phyloP scores from a whole-genome alignment of 345 rosid genomes.

The Arabidopsis suecica region DNA sequence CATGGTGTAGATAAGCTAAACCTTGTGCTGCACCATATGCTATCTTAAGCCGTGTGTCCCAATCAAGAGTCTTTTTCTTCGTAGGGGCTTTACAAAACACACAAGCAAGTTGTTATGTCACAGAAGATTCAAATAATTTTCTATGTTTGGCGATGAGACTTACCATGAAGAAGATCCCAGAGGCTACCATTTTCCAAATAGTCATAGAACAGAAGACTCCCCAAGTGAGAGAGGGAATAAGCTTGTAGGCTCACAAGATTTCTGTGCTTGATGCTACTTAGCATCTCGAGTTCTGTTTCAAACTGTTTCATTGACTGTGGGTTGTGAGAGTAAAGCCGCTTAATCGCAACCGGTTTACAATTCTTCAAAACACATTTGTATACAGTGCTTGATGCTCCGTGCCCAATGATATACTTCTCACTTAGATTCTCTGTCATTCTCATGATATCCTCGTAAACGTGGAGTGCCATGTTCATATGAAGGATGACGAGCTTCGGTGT shows the following conservation, averaged over 20 bases:
- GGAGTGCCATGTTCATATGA: slow-evolving; percentile 98
- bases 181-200: slow-evolving; percentile 99
- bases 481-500: slow-evolving; percentile 89
- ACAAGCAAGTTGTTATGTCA: slow-evolving; percentile 8
- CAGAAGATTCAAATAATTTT: neutral
- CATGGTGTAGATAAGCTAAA: slow-evolving; percentile 89
- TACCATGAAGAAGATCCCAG: slow-evolving; percentile 96
- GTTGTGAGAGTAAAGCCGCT: slow-evolving; percentile 84
- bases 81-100: slow-evolving; percentile 56
- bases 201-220: slow-evolving; percentile 94
- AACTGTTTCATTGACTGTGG: slow-evolving; percentile 87
- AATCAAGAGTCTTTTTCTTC: slow-evolving; percentile 82
- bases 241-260: slow-evolving; percentile 94
- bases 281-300: slow-evolving; percentile 87
- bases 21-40: slow-evolving; percentile 97
- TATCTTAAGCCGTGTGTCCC: slow-evolving; percentile 82
- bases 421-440: slow-evolving; percentile 96
- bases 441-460: slow-evolving; percentile 95
- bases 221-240: slow-evolving; percentile 76
- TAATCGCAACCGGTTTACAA: slow-evolving; percentile 95
- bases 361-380: slow-evolving; percentile 93
- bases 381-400: slow-evolving; percentile 92
- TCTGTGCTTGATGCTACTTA: slow-evolving; percentile 92
- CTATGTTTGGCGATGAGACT: slow-evolving; percentile 24
- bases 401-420: slow-evolving; percentile 87